Conservation (phyloP, 2,329 filamentous ascomycete species). For the Phaeosphaeria sp. region DNA sequence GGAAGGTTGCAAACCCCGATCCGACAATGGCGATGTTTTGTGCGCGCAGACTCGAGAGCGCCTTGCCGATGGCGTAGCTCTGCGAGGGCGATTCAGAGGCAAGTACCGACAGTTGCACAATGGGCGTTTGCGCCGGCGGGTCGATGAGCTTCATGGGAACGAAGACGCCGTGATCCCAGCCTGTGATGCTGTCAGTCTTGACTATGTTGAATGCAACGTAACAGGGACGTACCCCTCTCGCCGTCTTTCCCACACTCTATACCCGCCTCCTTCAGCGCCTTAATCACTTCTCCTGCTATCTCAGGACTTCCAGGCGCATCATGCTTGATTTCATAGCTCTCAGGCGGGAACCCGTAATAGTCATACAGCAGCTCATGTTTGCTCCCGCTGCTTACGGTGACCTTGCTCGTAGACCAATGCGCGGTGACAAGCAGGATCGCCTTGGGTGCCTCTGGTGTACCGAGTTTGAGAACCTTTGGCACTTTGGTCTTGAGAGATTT, state of each 20-base stretch:
- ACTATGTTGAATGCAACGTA: neutral
- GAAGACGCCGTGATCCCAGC: slow-evolving; percentile 69
- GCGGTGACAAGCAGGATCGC: slow-evolving; percentile 66
- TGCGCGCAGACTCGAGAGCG: slow-evolving; percentile 58
- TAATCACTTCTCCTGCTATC: slow-evolving; percentile 58
- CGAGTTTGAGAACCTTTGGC: slow-evolving; percentile 62
- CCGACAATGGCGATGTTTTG: slow-evolving; percentile 65
- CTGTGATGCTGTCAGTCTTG: slow-evolving; percentile 22
- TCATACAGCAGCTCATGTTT: slow-evolving; percentile 62
- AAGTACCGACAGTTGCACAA: slow-evolving; percentile 65
- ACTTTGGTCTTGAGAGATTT: slow-evolving; percentile 61
- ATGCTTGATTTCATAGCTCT: slow-evolving; percentile 63
- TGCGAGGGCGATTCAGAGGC: slow-evolving; percentile 56
- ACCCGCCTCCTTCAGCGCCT: slow-evolving; percentile 56
- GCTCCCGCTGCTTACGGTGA: slow-evolving; percentile 59
- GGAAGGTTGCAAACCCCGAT: slow-evolving; percentile 66
- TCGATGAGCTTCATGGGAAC: slow-evolving; percentile 63
- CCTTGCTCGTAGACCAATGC: slow-evolving; percentile 61
- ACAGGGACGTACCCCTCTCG: slow-evolving; percentile 36
- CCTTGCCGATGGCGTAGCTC: slow-evolving; percentile 62
- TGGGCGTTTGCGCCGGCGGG: slow-evolving; percentile 59
- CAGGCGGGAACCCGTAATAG: slow-evolving; percentile 65
- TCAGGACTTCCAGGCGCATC: slow-evolving; percentile 62
- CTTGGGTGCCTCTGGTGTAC: slow-evolving; percentile 56
- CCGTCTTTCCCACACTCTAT: slow-evolving; percentile 45